Evolutionary conservation across 1,284 basidiomycete species (phyloP).

Genomic region (Irpex sp.): DNA sequence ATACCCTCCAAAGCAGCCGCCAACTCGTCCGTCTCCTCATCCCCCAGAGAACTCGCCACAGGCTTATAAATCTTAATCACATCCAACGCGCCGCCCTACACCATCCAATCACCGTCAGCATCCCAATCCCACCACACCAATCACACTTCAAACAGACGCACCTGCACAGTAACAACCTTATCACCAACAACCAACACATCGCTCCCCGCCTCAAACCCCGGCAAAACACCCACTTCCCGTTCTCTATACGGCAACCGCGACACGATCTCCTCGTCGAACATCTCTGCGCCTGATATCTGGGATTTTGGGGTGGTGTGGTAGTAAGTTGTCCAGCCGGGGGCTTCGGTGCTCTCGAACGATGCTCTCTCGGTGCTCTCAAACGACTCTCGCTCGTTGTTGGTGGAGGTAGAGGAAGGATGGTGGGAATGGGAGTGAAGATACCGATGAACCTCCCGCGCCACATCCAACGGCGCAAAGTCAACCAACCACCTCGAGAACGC

Average conservation of each 20-base stretch:
- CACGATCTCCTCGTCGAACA: conserved; percentile 2
- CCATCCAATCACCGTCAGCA: not conserved
- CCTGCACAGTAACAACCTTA: conserved; percentile 4
- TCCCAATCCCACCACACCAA: too few species aligned
- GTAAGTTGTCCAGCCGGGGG: not conserved
- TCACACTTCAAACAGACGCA: too few species aligned
- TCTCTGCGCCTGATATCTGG: not conserved
- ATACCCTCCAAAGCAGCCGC: not conserved
- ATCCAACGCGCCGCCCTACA: conserved; percentile 2
- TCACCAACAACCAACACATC: conserved; percentile 4
- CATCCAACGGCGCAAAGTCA: conserved; percentile 5
- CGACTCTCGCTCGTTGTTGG: not conserved
- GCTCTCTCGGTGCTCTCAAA: too few species aligned
- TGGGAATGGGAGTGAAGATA: not conserved
- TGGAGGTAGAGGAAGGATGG: not conserved
- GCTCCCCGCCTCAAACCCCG: not conserved
- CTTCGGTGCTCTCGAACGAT: not conserved
- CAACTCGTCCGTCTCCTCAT: not conserved
- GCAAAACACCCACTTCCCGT: not conserved
- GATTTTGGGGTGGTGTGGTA: not conserved
- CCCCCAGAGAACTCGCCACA: not conserved
- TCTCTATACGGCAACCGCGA: conserved; percentile 4
- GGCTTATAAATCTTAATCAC: conserved; percentile 3
- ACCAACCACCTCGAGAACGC: conserved; percentile 1
- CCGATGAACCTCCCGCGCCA: not conserved